Percentiles rank a stretch among this genome's conserved stretches.
These are phyloP conservation scores for Phytophthora litchii DNA, from an alignment of 352 stramenopile genomes.

Conservation along the genomic window DNA sequence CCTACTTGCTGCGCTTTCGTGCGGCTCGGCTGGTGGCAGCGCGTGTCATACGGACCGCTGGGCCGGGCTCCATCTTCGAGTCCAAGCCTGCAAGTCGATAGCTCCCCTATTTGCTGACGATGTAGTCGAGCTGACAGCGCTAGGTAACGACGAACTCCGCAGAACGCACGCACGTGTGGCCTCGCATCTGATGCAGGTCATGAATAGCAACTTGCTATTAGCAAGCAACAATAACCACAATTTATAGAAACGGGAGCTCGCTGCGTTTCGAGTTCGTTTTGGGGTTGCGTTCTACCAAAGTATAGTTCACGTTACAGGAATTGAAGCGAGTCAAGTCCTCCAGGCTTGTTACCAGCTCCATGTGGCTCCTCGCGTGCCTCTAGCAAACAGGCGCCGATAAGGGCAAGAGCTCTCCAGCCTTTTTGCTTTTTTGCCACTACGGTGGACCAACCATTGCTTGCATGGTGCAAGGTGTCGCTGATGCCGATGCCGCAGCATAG, in stretches of 20 bases:
- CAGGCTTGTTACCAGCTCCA: too few relatives aligned
- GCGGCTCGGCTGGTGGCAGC: slow-evolving; percentile 12
- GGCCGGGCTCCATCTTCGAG: too few relatives aligned
- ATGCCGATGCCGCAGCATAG: slow-evolving; percentile 5
- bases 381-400: slow-evolving; percentile 32
- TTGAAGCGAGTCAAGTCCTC: background rate
- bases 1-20: slow-evolving; percentile 4
- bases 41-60: slow-evolving; percentile 19
- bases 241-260: background rate
- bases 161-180: slow-evolving; percentile 14
- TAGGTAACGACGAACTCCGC: slow-evolving; percentile 11
- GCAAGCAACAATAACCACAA: background rate
- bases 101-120: slow-evolving; percentile 7
- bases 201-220: too few relatives aligned
- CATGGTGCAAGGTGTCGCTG: background rate
- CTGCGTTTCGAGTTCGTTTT: background rate
- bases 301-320: background rate
- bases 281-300: background rate
- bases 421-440: slow-evolving; percentile 30
- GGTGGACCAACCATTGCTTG: slow-evolving; percentile 13
- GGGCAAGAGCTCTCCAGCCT: slow-evolving; percentile 26
- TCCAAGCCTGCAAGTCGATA: background rate
- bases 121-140: background rate
- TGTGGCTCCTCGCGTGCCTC: slow-evolving; percentile 2
- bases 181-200: slow-evolving; percentile 18